Conservation (phyloP, 768 basidiomycete species). For the Leucogyrophana mollusca region DNA sequence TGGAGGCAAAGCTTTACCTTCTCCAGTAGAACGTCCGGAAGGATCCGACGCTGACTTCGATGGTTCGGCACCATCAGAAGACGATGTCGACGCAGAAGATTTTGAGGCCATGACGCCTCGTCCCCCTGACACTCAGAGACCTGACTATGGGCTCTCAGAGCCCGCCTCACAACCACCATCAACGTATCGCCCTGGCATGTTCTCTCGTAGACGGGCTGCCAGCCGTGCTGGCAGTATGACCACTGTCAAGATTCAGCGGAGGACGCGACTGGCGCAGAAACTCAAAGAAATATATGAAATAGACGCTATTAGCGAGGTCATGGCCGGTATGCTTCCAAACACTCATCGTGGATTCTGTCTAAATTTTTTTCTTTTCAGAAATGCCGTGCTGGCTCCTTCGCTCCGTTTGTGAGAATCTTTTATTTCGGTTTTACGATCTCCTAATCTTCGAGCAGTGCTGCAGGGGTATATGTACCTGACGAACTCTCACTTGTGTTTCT, state of each 20-base stretch:
- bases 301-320: slow-evolving; percentile 77
- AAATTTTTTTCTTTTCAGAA: slow-evolving; percentile 47
- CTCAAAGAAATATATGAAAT: slow-evolving; percentile 86
- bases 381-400: slow-evolving; percentile 94
- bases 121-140: slow-evolving; percentile 22
- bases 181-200: slow-evolving; percentile 14
- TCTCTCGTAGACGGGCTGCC: slow-evolving; percentile 20
- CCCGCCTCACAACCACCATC: slow-evolving; percentile 1
- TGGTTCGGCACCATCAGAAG: slow-evolving; percentile 39
- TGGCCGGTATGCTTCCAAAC: slow-evolving; percentile 58
- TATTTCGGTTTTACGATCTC: neutral
- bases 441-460: slow-evolving; percentile 53
- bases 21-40: slow-evolving; percentile 27
- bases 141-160: slow-evolving; percentile 2
- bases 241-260: slow-evolving; percentile 66
- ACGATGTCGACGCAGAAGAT: slow-evolving; percentile 54
- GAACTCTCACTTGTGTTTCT: slow-evolving; percentile 92
- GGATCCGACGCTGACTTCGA: slow-evolving; percentile 31
- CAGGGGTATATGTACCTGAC: slow-evolving; percentile 99
- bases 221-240: slow-evolving; percentile 64
- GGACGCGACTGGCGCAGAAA: slow-evolving; percentile 81
- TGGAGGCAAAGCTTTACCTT: slow-evolving; percentile 6
- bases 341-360: neutral
- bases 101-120: slow-evolving; percentile 56
- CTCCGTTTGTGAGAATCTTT: slow-evolving; percentile 70